Base-by-base conservation (phyloP, 371 early-diverging fungal genomes). In the Cladochytrium tenue region DNA sequence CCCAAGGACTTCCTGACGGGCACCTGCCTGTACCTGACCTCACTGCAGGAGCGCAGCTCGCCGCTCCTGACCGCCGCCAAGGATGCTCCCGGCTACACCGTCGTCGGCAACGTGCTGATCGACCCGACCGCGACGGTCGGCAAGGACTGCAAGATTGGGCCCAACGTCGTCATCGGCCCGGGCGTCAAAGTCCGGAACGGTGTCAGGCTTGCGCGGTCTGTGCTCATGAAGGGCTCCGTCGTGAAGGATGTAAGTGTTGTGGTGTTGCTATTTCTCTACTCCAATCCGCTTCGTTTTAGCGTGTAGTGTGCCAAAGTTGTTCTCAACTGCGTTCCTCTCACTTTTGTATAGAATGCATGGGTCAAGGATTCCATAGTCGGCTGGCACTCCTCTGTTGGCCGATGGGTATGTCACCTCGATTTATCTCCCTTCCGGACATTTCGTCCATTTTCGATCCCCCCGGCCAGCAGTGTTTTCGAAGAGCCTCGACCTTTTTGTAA, bases 1-100 rank as follows among this genome's bases (percentile, higher is more conserved):
- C 99, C 98, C 64, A 94, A 93, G 77, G 99, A 99, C 79, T 99
- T 95, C 78, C 81, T 99, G 73, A 92, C 89, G 3, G 99, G 98
- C 32, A 95, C 95, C 28, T 90, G 92, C 65, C 86, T 99, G 67
- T 99, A 95, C 76, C 84, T 99, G 57, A 78, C 87, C 51, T 89
- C 90, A 62, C 63, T 81, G 15, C 76, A 86, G 64, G 87, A 91
- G 81, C 88, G 92, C 81, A 83, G 83, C 69, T 70, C 80, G 36
- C 91, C 93, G 26, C 27, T 28, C 17, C 53, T 34, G 20, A 52
- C 63, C 32, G 60, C 69, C 0, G 43, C 43, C 43, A 20, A 7
- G 13, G 43, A 7, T 20, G 43, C 13, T 20, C 43, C 43, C 43
- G 43, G 43, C 43, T 13, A 7, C 43, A 43, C 43, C 43, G 70